Evolutionary conservation across 1,139 yeast genomes (phyloP).

Genomic region (Diutina catenulata): DNA sequence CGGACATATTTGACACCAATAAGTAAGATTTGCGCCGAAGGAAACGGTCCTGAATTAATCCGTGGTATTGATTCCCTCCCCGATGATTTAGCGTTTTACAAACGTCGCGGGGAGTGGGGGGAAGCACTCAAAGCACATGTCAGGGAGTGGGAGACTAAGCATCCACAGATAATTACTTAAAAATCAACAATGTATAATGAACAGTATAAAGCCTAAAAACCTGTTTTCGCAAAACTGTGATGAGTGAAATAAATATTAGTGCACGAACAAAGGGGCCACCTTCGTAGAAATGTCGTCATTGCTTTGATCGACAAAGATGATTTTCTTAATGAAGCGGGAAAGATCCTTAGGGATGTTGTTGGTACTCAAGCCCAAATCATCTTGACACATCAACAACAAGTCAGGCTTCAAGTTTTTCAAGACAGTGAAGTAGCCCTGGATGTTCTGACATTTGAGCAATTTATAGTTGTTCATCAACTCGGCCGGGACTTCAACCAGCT

Average conservation of each 20-base stretch:
- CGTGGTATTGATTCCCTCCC: constrained; percentile 53
- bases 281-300: constrained; percentile 16
- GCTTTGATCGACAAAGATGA: constrained; percentile 24
- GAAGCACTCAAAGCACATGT: too few species aligned
- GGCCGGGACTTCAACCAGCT: constrained; percentile 11
- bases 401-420: constrained; percentile 34
- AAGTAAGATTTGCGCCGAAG: constrained; percentile 22
- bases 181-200: too few species aligned
- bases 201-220: too few species aligned
- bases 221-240: too few species aligned
- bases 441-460: constrained; percentile 28
- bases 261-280: constrained; percentile 5
- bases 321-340: constrained; percentile 27
- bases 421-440: constrained; percentile 31
- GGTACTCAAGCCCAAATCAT: constrained; percentile 27
- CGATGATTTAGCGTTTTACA: constrained; percentile 45
- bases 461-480: constrained; percentile 25
- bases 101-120: constrained; percentile 54
- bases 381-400: constrained; percentile 29
- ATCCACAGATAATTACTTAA: too few species aligned
- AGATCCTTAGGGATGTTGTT: constrained; percentile 24
- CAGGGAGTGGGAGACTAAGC: too few species aligned
- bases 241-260: neutral
- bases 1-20: constrained; percentile 31
- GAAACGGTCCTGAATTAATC: constrained; percentile 30